Base-by-base conservation (phyloP, 352 stramenopile species). In the Elongisporangium anandrum region DNA sequence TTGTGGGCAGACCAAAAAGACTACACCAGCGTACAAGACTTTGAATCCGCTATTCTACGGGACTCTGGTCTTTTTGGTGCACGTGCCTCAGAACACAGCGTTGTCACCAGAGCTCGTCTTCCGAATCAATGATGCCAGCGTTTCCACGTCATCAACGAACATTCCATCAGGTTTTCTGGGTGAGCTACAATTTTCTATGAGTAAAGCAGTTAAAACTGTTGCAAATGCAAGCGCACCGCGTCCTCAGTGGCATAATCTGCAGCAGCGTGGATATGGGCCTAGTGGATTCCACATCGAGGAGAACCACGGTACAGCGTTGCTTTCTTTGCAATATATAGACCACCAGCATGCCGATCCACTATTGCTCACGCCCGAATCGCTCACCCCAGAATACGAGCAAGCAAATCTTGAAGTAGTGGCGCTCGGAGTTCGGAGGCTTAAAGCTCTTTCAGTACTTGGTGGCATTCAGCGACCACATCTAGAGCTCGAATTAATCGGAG, bases 1-100 rank as follows among this genome's bases (percentile, higher is more conserved):
- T 54, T 81, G 78, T 62, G 85, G 85, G 0, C 58, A 88, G 19
- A 64, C 75, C 22, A 77, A 85, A 54, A 79, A 86, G 22, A 90
- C 79, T 0, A 60, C 50, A 5, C 60, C 54, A 3, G 59, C 76
- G 45, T 70, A 58, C 60, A 89, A 77, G 54, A 96, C 88, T 0
- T 68, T 77, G 13, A 73, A 90, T 2, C 90, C 90, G 9, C 67
- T 94, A 0, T 96, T 86, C 55, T 96, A 96, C 60, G 81, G 94
- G 45, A 88, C 85, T 0, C 56, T 92, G 1, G 68, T 87, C 2
- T 92, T 96, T 20, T 54, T 77, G 0, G 53, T 66, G 8, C 66
- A 78, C 41, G 63, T 89, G 4, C 75, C 89, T 1, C 72, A 75
- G 4, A 67, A 93, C 8, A 39, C 78, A 0, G 54, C 62, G 1